A percentile compares a stretch with the other conserved stretches of the same genome.
Conservation (phyloP, 306 rosid species). For the Trifolium repens region DNA sequence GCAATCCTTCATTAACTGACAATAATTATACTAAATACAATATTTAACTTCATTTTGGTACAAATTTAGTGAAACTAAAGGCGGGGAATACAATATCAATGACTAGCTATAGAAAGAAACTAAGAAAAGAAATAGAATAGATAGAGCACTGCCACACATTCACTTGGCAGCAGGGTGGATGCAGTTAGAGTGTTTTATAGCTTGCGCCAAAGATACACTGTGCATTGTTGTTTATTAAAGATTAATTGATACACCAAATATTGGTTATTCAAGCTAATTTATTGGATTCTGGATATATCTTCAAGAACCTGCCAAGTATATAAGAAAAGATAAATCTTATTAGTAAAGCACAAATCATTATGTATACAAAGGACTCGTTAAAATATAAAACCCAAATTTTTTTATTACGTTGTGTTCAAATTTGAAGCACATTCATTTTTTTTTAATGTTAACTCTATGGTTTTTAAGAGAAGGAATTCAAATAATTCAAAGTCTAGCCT, state of each 20-base stretch:
- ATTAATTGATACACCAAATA: neutral
- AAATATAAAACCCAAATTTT: too few species aligned
- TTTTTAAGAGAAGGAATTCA: too few species aligned
- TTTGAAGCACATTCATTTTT: too few species aligned
- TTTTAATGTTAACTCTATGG: too few species aligned
- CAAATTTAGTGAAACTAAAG: neutral
- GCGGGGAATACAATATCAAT: constrained; percentile 15
- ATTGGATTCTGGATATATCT: constrained; percentile 36
- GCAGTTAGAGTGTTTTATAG: constrained; percentile 15
- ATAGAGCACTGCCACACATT: constrained; percentile 10
- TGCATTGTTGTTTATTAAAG: constrained; percentile 16
- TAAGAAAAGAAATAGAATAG: neutral
- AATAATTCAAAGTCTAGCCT: too few species aligned
- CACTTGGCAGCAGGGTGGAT: constrained; percentile 8
- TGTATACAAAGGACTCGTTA: neutral
- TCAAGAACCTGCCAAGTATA: constrained; percentile 52
- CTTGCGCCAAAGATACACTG: constrained; percentile 23
- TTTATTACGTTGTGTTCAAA: too few species aligned
- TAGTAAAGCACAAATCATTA: constrained; percentile 20
- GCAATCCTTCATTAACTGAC: neutral
- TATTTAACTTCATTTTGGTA: neutral
- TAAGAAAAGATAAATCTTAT: neutral
- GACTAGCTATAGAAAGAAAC: constrained; percentile 14
- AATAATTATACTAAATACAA: constrained; percentile 13
- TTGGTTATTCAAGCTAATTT: constrained; percentile 28